Conservation (phyloP, 2,329 filamentous ascomycete species). For the Cladosporium oxysporum region DNA sequence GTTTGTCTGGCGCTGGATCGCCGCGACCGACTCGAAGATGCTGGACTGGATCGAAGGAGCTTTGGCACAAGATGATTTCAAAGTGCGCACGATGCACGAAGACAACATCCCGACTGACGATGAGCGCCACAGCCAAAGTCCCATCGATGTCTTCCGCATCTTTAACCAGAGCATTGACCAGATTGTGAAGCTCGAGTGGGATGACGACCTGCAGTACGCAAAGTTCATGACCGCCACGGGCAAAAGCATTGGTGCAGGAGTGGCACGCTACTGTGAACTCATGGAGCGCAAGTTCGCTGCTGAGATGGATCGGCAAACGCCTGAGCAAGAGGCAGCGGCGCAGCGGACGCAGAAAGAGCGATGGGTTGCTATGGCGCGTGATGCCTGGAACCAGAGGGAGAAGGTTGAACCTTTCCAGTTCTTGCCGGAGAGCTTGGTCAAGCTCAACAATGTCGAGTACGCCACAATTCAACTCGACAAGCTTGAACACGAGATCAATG, state of each 20-base stretch:
- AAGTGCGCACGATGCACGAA: slow-evolving; percentile 62
- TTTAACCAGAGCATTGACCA: slow-evolving; percentile 92
- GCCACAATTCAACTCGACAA: slow-evolving; percentile 90
- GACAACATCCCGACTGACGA: slow-evolving; percentile 65
- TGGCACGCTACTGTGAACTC: slow-evolving; percentile 86
- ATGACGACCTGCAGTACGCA: slow-evolving; percentile 88
- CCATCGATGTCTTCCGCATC: slow-evolving; percentile 89
- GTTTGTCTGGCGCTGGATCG: slow-evolving; percentile 96
- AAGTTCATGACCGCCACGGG: slow-evolving; percentile 95
- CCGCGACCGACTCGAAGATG: slow-evolving; percentile 75
- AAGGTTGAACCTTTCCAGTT: slow-evolving; percentile 97
- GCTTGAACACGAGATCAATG: slow-evolving; percentile 84
- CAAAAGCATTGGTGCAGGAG: slow-evolving; percentile 77
- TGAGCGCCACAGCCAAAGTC: slow-evolving; percentile 86
- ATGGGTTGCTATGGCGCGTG: slow-evolving; percentile 89
- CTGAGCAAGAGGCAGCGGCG: slow-evolving; percentile 78
- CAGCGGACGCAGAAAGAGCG: slow-evolving; percentile 85
- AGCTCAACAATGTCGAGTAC: slow-evolving; percentile 96
- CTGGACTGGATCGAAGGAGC: slow-evolving; percentile 84
- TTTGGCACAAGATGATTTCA: slow-evolving; percentile 85
- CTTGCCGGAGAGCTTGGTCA: slow-evolving; percentile 92
- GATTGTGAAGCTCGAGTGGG: slow-evolving; percentile 84
- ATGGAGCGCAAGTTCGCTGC: slow-evolving; percentile 80
- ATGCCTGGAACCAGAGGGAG: slow-evolving; percentile 88
- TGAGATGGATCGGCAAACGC: slow-evolving; percentile 91